phyloP scores from a whole-genome alignment of 2,329 filamentous ascomycete species.

The Scortechinia acanthostroma region DNA sequence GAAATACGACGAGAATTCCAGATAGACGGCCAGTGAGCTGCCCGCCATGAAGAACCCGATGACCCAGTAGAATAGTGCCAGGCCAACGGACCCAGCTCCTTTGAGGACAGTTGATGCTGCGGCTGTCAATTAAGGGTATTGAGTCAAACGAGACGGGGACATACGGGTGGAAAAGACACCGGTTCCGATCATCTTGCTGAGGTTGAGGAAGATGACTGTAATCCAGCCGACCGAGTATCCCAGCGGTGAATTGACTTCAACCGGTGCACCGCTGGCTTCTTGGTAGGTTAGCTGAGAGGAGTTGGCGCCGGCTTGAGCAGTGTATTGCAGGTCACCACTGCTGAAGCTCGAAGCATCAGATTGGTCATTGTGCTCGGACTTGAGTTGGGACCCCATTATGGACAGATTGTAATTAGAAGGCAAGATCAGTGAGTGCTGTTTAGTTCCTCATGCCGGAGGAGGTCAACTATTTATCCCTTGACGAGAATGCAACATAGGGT shows the following conservation, averaged over 20 bases:
- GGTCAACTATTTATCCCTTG: too few relatives aligned
- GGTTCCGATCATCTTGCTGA: slow-evolving; percentile 57
- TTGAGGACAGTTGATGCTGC: slow-evolving; percentile 48
- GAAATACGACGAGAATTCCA: slow-evolving; percentile 59
- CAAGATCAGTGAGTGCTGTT: too few relatives aligned
- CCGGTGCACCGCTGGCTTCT: slow-evolving; percentile 53
- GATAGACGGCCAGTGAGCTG: slow-evolving; percentile 38
- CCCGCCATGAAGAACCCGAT: slow-evolving; percentile 52
- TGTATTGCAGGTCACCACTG: too few relatives aligned
- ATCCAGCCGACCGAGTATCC: slow-evolving; percentile 48
- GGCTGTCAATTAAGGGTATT: background rate
- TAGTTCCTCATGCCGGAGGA: too few relatives aligned
- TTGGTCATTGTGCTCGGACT: too few relatives aligned
- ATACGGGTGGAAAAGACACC: slow-evolving; percentile 59
- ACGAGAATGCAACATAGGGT: too few relatives aligned
- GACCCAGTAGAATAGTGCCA: slow-evolving; percentile 57
- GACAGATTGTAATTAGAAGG: too few relatives aligned
- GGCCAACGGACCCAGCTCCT: slow-evolving; percentile 53
- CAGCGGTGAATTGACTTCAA: slow-evolving; percentile 48
- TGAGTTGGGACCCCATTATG: too few relatives aligned
- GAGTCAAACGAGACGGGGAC: slow-evolving; percentile 12
- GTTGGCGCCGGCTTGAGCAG: too few relatives aligned
- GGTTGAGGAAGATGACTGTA: slow-evolving; percentile 51
- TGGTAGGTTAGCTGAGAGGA: slow-evolving; percentile 42
- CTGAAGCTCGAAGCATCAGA: too few relatives aligned